Evolutionary conservation across 371 early-diverging fungal species (phyloP), one percentile per base, ranked within the genome.

Genomic region (Mucor plumbeus): DNA sequence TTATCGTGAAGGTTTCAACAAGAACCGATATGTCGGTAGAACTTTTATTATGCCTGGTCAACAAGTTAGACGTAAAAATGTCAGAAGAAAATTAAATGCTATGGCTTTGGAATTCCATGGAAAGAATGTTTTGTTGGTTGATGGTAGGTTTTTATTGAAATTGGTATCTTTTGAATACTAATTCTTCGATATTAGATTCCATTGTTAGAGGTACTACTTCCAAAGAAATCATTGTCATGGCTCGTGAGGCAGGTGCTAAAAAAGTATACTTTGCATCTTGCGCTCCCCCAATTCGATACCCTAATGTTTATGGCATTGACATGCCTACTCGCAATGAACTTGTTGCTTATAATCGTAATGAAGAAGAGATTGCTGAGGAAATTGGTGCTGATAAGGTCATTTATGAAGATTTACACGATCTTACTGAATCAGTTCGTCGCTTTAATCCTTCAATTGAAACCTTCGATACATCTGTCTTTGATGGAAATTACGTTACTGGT

Each of bases 21-120:
- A 98, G 88, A 99, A 99, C 87, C 84, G 98, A 61, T 98, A 98
- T 75, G 90, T 98, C 76, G 99, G 98, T 7, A 88, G 99, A 68
- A 97, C 99, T 9, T 98, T 98, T 72, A 98, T 98, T 71, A 98
- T 98, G 99, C 98, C 99, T 14, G 99, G 97, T 13, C 99, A 98
- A 79, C 89, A 95, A 77, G 87, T 54, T 14, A 87, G 95, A 63
- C 87, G 89, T 74, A 95, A 96, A 82, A 92, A 91, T 66, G 99
- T 99, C n/a, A 82, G 97, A 21, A 90, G 97, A 73, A 99, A 99
- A 82, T 87, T 99, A 75, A 98, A 97, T 70, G 94, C 99, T 50
- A 99, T 99, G 98, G 85, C 92, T 33, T 85, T 95, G 61, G 99
- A 99, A 81, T 99, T 99, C 81, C 82, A 88, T 17, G 94, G 85